Conservation (phyloP, 2,329 filamentous ascomycete genomes). For the Pseudocercospora fijiensis region DNA sequence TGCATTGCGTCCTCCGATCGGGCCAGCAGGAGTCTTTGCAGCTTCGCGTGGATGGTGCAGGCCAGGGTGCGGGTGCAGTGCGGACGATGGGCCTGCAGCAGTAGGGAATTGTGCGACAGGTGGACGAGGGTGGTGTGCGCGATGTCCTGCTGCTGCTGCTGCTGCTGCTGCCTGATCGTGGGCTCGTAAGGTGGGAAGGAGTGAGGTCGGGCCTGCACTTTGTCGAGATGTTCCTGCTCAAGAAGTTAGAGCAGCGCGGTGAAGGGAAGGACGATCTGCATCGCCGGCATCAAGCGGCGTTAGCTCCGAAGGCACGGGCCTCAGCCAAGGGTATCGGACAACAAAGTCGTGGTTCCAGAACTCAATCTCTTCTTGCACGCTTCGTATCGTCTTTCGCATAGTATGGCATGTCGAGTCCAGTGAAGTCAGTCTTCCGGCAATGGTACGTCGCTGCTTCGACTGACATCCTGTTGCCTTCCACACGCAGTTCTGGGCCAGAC, state of each 20-base stretch:
- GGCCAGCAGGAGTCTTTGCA: not conserved
- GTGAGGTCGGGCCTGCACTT: constrained; percentile 1
- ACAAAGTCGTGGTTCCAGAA: not conserved
- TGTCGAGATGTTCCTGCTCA: not conserved
- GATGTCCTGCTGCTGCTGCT: not conserved
- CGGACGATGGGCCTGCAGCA: not conserved
- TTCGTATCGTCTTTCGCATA: not conserved
- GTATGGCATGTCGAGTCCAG: not conserved
- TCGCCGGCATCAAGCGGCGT: not conserved
- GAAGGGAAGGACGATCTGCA: constrained; percentile 8
- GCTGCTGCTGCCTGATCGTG: not conserved
- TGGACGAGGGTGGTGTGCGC: not conserved
- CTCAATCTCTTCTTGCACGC: not conserved
- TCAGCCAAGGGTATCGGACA: not conserved
- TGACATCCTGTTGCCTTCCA: not conserved
- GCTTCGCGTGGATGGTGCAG: not conserved
- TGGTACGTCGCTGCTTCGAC: not conserved
- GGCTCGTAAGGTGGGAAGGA: not conserved
- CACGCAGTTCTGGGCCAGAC: no score
- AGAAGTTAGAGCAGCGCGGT: constrained; percentile 3
- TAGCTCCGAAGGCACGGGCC: constrained; percentile 13
- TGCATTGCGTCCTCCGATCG: constrained; percentile 16
- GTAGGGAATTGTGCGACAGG: not conserved
- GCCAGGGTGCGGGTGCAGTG: not conserved
- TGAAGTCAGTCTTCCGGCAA: not conserved